phyloP scores from a whole-genome alignment of 2,329 filamentous ascomycete genomes.

The Aspergillus proliferans region DNA sequence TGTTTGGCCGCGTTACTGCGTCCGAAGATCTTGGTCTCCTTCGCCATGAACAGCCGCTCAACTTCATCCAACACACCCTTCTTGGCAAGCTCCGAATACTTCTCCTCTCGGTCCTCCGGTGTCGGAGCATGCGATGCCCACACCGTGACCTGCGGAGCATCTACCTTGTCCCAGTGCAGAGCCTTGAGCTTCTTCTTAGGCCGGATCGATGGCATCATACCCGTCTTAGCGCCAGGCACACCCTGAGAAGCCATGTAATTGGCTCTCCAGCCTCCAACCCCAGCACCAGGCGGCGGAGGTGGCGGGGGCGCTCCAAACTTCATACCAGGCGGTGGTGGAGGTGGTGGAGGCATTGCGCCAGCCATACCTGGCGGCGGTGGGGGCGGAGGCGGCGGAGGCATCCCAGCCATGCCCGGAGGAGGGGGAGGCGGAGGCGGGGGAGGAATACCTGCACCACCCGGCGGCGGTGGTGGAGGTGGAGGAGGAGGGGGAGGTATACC shows the following conservation, averaged over 20 bases:
- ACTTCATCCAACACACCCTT: conserved; percentile 97
- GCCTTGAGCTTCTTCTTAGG: conserved; percentile 99
- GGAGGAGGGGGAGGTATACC: conserved; percentile 37
- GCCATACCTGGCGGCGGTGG: conserved; percentile 38
- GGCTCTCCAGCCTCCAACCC: conserved; percentile 54
- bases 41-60: conserved; percentile 94
- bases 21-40: conserved; percentile 79
- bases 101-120: conserved; percentile 85
- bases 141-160: conserved; percentile 81
- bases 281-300: conserved; percentile 60
- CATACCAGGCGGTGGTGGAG: conserved; percentile 38
- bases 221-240: conserved; percentile 50
- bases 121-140: conserved; percentile 85
- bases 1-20: conserved; percentile 61
- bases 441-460: conserved; percentile 36
- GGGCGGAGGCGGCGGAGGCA: conserved; percentile 44
- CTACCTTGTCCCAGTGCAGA: conserved; percentile 98
- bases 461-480: conserved; percentile 34
- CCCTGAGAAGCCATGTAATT: conserved; percentile 65
- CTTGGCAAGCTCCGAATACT: conserved; percentile 85
- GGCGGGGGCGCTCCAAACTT: conserved; percentile 50
- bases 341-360: conserved; percentile 33
- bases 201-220: conserved; percentile 71
- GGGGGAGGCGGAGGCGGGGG: conserved; percentile 45
- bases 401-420: conserved; percentile 41